Evolutionary conservation across 495 filamentous ascomycete genomes (phyloP).

Genomic region (Lindgomyces ingoldianus): DNA sequence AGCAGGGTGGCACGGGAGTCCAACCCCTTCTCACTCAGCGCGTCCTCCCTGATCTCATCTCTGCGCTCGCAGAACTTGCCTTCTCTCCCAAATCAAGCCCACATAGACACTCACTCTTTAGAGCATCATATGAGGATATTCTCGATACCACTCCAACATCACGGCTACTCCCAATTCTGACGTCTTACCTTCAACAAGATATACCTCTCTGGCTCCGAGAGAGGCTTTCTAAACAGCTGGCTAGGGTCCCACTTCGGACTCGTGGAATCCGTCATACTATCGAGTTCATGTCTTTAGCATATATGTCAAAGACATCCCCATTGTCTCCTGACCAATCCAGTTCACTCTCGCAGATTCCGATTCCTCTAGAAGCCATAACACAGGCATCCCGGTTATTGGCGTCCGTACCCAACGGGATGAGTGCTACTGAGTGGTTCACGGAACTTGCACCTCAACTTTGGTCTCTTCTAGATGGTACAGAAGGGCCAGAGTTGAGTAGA

Average conservation of each 20-base stretch:
- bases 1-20: conserved; percentile 20
- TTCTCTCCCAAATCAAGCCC: conserved; percentile 23
- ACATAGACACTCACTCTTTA: background rate
- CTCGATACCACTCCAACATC: conserved; percentile 41
- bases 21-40: conserved; percentile 32
- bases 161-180: conserved; percentile 51
- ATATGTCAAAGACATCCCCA: conserved; percentile 24
- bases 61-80: conserved; percentile 33
- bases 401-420: conserved; percentile 60
- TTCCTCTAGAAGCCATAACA: conserved; percentile 72
- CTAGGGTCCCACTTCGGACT: conserved; percentile 63
- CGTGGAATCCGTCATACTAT: conserved; percentile 68
- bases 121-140: conserved; percentile 4
- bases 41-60: conserved; percentile 50
- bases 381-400: conserved; percentile 65
- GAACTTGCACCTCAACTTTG: conserved; percentile 68
- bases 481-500: conserved; percentile 63
- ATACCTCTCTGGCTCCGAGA: conserved; percentile 52
- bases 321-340: conserved; percentile 31
- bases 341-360: conserved; percentile 59
- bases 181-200: conserved; percentile 51
- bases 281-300: conserved; percentile 59
- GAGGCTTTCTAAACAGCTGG: conserved; percentile 56
- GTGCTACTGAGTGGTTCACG: conserved; percentile 60
- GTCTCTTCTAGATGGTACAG: conserved; percentile 64